Conservation (phyloP, 176 grass and related monocot genomes). For the Echinochloa phyllopogon region DNA sequence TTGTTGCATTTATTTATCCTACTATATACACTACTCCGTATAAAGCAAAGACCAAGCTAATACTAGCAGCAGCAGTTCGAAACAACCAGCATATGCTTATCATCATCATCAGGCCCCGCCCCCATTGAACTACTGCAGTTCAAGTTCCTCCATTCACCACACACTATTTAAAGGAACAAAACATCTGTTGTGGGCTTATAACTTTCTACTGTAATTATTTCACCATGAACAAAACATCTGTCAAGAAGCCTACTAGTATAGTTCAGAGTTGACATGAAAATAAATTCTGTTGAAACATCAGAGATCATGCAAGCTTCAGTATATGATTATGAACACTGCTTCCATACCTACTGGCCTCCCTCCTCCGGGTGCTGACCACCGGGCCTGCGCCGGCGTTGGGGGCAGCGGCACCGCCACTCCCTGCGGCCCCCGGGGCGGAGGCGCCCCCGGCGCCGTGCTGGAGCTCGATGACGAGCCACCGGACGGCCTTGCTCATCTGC, state of each 20-base stretch:
- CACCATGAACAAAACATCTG: too few species aligned
- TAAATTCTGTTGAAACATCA: too few species aligned
- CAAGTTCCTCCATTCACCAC: conserved; percentile 23
- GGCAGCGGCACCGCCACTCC: conserved; percentile 17
- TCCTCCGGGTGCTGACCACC: conserved; percentile 68
- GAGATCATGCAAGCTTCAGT: too few species aligned
- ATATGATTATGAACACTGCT: too few species aligned
- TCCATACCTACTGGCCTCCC: conserved; percentile 68
- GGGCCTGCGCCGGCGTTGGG: background rate
- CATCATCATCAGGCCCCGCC: background rate
- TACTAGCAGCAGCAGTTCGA: too few species aligned
- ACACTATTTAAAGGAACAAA: background rate
- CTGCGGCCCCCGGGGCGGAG: background rate
- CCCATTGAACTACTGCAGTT: background rate
- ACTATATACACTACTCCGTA: too few species aligned
- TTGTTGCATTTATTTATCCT: too few species aligned
- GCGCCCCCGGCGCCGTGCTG: conserved; percentile 60
- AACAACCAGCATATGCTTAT: conserved; percentile 1
- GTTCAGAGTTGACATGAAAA: too few species aligned
- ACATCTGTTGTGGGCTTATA: too few species aligned
- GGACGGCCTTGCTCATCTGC: conserved; percentile 86
- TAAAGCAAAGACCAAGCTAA: too few species aligned
- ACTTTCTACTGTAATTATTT: too few species aligned
- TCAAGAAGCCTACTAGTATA: too few species aligned
- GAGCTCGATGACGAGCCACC: conserved; percentile 84